Base-by-base conservation (phyloP, 2,329 filamentous ascomycete genomes). In the Neonectria magnoliae region DNA sequence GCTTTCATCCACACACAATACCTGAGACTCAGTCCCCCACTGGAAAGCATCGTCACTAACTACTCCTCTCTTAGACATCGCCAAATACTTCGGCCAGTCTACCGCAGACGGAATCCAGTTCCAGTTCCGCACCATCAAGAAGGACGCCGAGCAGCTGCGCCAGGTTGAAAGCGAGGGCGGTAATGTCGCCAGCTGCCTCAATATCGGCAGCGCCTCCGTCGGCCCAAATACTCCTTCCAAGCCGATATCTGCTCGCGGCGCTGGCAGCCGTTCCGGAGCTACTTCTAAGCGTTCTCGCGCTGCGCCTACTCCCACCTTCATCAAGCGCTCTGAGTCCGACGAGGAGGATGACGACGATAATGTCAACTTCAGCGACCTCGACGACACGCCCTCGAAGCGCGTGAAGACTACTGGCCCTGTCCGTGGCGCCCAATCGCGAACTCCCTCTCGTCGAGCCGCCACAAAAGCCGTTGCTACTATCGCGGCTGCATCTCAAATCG, bases 51-150 rank as follows among this genome's bases (percentile, higher is more conserved):
- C 27, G 4, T 68, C 22, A 68, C 44, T 36, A 50, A 56, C 59
- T 20, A 10, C 44, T 20, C 29, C 13, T 42, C 16, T 8, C n/a
- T 11, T 54, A 90, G 87, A 88, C 47, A 88, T 90, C 55, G 83
- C 85, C 64, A 86, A 83, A 65, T 84, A 85, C 76, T 90, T 87
- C 67, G 87, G 87, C 27, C 86, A 87, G 61, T 87, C 85, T 4
- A 90, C 87, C 0, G 73, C 81, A 0, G 82, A 82, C 20, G 88
- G 88, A 9, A 83, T 90, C n/a, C 82, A 84, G 68, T 90, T 87
- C 73, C 87, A 89, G 71, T 88, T 90, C 71, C 83, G 87, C 1
- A 65, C 74, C 25, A 83, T 89, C 77, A 88, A 87, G 76, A 80
- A 79, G 38, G 81, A 87, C 31, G 87, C 84, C 31, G 82, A 85